Evolutionary conservation across 768 basidiomycete genomes (phyloP), one percentile per base, ranked within the genome.

Genomic region (Megacollybia marginata): DNA sequence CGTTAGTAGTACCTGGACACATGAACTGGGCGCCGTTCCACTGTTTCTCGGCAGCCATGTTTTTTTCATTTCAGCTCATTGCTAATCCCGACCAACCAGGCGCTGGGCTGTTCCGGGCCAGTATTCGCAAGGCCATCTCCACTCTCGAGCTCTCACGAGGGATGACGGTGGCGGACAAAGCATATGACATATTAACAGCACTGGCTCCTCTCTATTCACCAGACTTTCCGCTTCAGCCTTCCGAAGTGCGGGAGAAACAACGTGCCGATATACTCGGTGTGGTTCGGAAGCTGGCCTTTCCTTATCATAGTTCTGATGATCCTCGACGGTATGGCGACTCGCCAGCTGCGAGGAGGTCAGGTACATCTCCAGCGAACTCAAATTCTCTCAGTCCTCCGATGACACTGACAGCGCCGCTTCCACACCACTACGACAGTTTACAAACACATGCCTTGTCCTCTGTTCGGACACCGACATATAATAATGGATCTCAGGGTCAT

Each of bases 41-140:
- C 59, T 80, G 84, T 56, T 91, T 91, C 70, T 83, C 83, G 44
- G 87, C 89, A 16, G 86, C 86, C 45, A 89, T 91, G 83, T 91
- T 91, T 68, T 89, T 91, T 75, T 85, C 86, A n/a, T 90, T 90
- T 68, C 88, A 91, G 58, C 75, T 91, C 45, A 83, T 90, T 57
- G 77, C 82, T 33, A 83, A 87, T 57, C 84, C 87, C 46, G 85
- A 86, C 53, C 87, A 88, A 54, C 83, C 85, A 42, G 88, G 85
- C 20, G 85, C 85, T 40, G 78, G 78, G 28, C 71, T 88, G 33
- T 89, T 89, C 68, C 83, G 88, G 16, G 76, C 77, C 33, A 85
- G 83, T 57, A 85, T 92, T 58, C 77, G 76, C 57, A 85, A 83
- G 61, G 81, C 84, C 12, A 74, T 83, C 52, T 61, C 69, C 11